Percentiles rank a stretch among this genome's conserved stretches.
phyloP scores from a whole-genome alignment of 306 rosid genomes.

The Senna siamea region DNA sequence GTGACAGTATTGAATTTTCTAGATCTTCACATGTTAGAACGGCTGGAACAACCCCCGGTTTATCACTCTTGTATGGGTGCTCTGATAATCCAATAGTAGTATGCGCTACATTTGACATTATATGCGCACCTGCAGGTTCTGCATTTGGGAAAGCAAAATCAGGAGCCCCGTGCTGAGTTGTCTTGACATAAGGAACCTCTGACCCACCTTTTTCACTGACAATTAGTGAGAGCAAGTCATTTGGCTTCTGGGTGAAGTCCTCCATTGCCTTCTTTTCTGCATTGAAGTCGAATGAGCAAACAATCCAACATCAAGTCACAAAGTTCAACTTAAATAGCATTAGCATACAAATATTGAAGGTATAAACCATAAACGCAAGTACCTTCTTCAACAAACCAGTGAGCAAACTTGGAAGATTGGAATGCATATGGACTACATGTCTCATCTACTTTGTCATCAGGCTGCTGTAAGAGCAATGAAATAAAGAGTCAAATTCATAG shows the following conservation, averaged over 20 bases:
- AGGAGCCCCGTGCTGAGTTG: constrained; percentile 45
- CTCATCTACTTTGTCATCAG: constrained; percentile 60
- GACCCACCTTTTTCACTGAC: constrained; percentile 72
- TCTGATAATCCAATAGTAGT: constrained; percentile 45
- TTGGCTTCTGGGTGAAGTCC: constrained; percentile 63
- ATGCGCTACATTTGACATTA: constrained; percentile 46
- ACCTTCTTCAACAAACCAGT: constrained; percentile 95
- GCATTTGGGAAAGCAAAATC: constrained; percentile 51
- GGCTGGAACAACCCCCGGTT: constrained; percentile 56
- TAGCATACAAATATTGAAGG: constrained; percentile 15
- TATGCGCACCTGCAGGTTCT: constrained; percentile 49
- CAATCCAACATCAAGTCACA: constrained; percentile 20
- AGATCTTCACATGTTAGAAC: constrained; percentile 95
- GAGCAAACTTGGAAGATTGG: constrained; percentile 90
- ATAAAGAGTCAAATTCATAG: constrained; percentile 40
- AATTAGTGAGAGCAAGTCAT: constrained; percentile 80
- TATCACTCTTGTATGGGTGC: constrained; percentile 52
- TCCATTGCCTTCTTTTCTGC: constrained; percentile 73
- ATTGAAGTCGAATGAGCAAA: constrained; percentile 26
- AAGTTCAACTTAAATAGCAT: constrained; percentile 32
- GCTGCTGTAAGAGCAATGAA: constrained; percentile 42
- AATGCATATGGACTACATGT: constrained; percentile 56
- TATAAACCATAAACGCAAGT: constrained; percentile 17
- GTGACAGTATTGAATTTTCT: constrained; percentile 86
- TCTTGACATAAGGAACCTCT: constrained; percentile 49